Conservation (phyloP, 2,329 filamentous ascomycete genomes). For the Septoria linicola region DNA sequence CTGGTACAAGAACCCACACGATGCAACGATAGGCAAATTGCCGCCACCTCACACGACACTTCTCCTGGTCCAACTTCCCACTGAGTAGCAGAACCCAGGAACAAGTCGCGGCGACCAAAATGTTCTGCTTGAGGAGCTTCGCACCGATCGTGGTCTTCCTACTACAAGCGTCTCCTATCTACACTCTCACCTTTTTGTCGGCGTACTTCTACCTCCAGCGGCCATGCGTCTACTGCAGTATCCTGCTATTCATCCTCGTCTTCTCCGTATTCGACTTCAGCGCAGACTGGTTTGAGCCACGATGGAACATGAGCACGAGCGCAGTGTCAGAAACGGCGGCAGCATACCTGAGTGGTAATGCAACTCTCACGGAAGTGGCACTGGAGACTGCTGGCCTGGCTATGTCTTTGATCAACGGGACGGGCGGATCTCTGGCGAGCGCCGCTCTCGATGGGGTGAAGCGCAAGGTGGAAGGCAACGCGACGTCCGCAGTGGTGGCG, state of each 20-base stretch:
- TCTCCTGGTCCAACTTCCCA: too few species aligned
- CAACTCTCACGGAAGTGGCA: slow-evolving; percentile 46
- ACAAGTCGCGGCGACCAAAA: neutral
- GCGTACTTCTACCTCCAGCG: slow-evolving; percentile 96
- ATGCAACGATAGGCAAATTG: too few species aligned
- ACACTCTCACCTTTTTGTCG: slow-evolving; percentile 60
- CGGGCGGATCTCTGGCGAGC: slow-evolving; percentile 64
- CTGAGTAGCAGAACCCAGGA: neutral
- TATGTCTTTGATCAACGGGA: slow-evolving; percentile 62
- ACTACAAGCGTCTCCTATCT: slow-evolving; percentile 46
- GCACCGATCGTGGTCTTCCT: neutral
- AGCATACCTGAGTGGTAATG: slow-evolving; percentile 33
- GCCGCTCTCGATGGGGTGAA: slow-evolving; percentile 64
- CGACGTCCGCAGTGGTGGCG: slow-evolving; percentile 42
- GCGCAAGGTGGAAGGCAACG: slow-evolving; percentile 40
- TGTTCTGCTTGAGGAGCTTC: too few species aligned
- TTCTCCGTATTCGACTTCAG: slow-evolving; percentile 91
- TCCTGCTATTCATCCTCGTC: slow-evolving; percentile 92
- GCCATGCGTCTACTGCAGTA: slow-evolving; percentile 95
- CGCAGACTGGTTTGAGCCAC: slow-evolving; percentile 91
- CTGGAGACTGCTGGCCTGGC: slow-evolving; percentile 64
- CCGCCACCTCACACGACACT: too few species aligned
- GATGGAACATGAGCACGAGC: slow-evolving; percentile 40
- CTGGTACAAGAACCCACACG: too few species aligned
- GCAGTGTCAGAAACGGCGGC: slow-evolving; percentile 41